These are phyloP conservation scores for Piper betle DNA, from an alignment of 164 flowering plant genomes.

Conservation along the genomic window DNA sequence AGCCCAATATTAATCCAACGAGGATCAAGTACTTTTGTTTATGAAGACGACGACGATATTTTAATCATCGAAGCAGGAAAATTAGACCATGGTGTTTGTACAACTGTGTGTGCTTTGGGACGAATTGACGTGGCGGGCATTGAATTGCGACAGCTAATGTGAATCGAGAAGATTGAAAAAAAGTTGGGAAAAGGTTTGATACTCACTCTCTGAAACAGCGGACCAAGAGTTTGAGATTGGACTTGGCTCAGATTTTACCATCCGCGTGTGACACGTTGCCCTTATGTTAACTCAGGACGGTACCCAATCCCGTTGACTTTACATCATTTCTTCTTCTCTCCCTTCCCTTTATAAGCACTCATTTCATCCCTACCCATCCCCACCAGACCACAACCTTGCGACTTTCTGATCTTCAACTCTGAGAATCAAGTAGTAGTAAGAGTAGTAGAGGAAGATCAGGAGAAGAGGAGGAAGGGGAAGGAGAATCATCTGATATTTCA, in stretches of 20 bases:
- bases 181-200: background rate
- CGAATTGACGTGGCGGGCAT: conserved; percentile 7
- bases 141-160: conserved; percentile 8
- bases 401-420: background rate
- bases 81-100: no score
- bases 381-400: background rate
- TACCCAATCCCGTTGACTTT: conserved; percentile 40
- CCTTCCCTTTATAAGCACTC: background rate
- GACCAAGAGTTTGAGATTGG: background rate
- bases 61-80: no score
- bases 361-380: background rate
- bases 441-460: background rate
- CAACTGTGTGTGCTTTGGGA: background rate
- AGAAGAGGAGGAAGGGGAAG: background rate
- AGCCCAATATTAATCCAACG: no score
- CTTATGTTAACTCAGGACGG: conserved; percentile 22
- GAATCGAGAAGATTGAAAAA: conserved; percentile 6
- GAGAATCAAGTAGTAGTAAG: no score
- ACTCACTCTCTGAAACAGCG: no score
- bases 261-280: conserved; percentile 18
- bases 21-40: no score
- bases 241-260: background rate
- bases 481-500: background rate
- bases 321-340: background rate
- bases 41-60: no score